These are phyloP conservation scores for Aegilops bicornis DNA, from an alignment of 176 grass and related monocot species.

Conservation along the genomic window DNA sequence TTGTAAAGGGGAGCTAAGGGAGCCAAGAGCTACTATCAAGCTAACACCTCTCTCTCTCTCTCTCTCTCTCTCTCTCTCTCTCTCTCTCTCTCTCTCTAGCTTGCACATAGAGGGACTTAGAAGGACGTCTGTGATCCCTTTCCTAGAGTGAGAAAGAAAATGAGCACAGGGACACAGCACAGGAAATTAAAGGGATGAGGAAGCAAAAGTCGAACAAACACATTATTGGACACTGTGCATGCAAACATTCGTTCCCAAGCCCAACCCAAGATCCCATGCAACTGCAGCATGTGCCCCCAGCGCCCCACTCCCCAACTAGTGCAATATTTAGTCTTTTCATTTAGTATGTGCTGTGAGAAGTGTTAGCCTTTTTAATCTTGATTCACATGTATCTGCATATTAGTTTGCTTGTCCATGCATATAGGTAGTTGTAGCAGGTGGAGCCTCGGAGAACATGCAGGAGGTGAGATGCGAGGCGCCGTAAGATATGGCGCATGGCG, in stretches of 20 bases:
- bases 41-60: not conserved
- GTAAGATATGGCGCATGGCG: too few relatives aligned
- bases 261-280: conserved; percentile 27
- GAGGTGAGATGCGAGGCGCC: too few relatives aligned
- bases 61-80: conserved; percentile 9
- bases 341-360: too few relatives aligned
- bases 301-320: not conserved
- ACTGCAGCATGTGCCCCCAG: not conserved
- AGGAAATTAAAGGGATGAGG: conserved; percentile 12
- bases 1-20: conserved; percentile 38
- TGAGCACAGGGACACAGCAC: conserved; percentile 28
- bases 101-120: conserved; percentile 35
- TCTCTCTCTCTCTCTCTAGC: conserved; percentile 15
- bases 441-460: too few relatives aligned
- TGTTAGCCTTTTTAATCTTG: too few relatives aligned
- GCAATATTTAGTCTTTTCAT: not conserved
- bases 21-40: conserved; percentile 40
- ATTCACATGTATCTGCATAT: too few relatives aligned
- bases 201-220: conserved; percentile 34
- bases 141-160: conserved; percentile 5
- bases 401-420: too few relatives aligned
- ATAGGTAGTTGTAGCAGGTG: too few relatives aligned
- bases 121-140: conserved; percentile 37
- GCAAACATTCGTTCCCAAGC: conserved; percentile 36
- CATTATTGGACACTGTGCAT: conserved; percentile 2